phyloP scores from a whole-genome alignment of 208 protist species.

The Trichomonas tenax region DNA sequence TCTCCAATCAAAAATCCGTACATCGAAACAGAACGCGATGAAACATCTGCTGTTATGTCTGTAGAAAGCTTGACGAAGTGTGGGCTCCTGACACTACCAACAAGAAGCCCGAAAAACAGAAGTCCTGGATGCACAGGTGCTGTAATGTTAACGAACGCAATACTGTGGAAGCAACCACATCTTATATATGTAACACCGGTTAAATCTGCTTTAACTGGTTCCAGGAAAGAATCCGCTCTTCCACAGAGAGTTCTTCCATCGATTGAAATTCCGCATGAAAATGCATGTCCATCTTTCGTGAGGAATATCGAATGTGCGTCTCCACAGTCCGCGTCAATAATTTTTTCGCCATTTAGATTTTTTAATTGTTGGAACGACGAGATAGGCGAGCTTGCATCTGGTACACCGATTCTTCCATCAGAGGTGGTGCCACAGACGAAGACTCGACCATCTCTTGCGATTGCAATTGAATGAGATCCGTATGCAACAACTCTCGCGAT shows the following conservation, averaged over 20 bases:
- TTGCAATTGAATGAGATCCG: background rate
- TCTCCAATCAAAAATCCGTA: background rate
- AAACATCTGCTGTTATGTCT: background rate
- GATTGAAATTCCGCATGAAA: background rate
- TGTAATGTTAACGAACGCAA: background rate
- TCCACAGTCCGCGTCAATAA: background rate
- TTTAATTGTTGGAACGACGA: background rate
- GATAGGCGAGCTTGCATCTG: background rate
- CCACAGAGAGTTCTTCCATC: background rate
- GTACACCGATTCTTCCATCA: background rate
- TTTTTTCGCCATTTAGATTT: background rate
- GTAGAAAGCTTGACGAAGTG: background rate
- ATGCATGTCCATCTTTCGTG: background rate
- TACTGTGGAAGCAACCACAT: constrained; percentile 7
- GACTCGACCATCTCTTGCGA: background rate
- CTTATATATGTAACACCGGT: background rate
- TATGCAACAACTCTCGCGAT: background rate
- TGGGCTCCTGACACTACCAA: background rate
- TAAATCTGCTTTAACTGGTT: background rate
- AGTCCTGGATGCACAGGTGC: background rate
- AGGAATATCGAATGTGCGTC: background rate
- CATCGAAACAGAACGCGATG: background rate
- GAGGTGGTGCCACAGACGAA: background rate
- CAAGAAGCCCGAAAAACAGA: background rate
- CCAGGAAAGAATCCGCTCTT: background rate